Conservation (phyloP, 352 stramenopile genomes). For the Achlya hypogyna region DNA sequence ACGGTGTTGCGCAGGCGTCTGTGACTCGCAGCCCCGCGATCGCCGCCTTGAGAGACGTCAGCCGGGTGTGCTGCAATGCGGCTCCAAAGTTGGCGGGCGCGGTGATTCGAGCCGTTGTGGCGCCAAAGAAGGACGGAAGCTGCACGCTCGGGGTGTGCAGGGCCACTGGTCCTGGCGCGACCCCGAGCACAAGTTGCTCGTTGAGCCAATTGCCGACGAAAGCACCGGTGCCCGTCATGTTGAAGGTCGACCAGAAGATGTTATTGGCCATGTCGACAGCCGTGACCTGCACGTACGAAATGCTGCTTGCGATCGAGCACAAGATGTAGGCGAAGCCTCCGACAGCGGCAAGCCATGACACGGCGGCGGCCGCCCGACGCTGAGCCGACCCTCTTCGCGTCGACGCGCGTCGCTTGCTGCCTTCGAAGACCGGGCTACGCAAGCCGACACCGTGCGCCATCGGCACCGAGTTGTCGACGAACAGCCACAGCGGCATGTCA, state of each 20-base stretch:
- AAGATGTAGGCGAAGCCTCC: neutral
- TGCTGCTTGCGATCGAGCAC: neutral
- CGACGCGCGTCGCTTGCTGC: neutral
- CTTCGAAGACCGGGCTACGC: neutral
- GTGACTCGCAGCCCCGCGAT: neutral
- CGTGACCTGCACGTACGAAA: slow-evolving; percentile 3
- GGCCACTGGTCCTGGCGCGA: neutral
- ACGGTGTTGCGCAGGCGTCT: neutral
- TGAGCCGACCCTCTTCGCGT: neutral
- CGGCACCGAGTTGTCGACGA: neutral
- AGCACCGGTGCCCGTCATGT: neutral
- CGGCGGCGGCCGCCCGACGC: no score
- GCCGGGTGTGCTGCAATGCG: neutral
- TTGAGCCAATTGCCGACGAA: neutral
- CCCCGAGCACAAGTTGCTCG: neutral
- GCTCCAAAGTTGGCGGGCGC: neutral
- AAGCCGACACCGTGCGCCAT: neutral
- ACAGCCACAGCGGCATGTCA: neutral
- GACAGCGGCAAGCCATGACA: neutral
- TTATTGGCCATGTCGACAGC: slow-evolving; percentile 6
- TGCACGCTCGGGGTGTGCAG: neutral
- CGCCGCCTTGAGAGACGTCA: neutral
- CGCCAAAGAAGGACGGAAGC: neutral
- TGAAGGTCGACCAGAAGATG: slow-evolving; percentile 9
- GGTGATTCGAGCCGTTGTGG: neutral